Base-by-base conservation (phyloP, 345 rosid genomes). In the Salix koriyanagi region DNA sequence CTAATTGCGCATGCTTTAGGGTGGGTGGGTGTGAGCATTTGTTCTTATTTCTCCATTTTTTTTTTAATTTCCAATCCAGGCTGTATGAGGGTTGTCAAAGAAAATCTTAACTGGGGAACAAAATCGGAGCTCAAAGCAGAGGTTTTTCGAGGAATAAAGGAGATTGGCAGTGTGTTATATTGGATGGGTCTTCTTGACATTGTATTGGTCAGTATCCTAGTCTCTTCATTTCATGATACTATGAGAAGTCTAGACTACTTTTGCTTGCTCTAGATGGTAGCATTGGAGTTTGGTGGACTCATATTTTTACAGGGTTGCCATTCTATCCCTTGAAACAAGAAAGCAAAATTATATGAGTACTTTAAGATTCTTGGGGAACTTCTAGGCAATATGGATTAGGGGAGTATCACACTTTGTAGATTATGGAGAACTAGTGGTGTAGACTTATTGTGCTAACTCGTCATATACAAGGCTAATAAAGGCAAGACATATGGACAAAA, bases 101-200 rank as follows among this genome's bases (percentile, higher is more conserved):
- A 94, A 75, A 92, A 89, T 78, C 95, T 96, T 76, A 92, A 83
- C 67, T 96, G 97, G 98, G 97, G 94, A 34, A 76, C 90, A 74
- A 93, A 96, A 84, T 78, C 90, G 78, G 98, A 96, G 81, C 94
- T 94, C 83, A 96, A 90, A 85, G 88, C 91, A 72, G 97, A 93
- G 88, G 94, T 93, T 80, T 88, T 96, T 68, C 79, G 87, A 14
- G 98, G 97, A 72, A 94, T 94, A 71, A 96, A 94, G 81, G 98
- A 96, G 89, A 94, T 93, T 81, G 99, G 99, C 74, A 93, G 99
- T 80, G 89, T 93, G 41, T 82, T 96, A 75, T 96, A 96, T 65
- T 90, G 89, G 91, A 96, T 92, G 87, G 97, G 99, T 69, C 91
- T 96, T 86, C 97, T 96, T 41, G 99, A 96, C 85, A 88, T 86